phyloP scores from a whole-genome alignment of 1,284 basidiomycete species.

The Xanthoconium separans region DNA sequence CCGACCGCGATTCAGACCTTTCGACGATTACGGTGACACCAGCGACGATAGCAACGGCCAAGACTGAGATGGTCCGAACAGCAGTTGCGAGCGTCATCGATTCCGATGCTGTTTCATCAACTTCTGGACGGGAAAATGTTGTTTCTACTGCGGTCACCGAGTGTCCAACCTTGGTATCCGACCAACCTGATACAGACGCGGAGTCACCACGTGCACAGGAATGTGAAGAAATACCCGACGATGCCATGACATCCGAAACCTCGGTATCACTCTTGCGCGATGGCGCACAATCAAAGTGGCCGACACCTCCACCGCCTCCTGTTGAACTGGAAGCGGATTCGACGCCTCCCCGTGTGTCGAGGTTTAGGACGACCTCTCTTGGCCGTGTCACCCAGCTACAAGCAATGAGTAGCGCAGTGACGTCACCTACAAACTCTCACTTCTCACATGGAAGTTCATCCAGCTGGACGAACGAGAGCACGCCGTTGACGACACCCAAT shows the following conservation, averaged over 20 bases:
- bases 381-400: slow-evolving; percentile 29
- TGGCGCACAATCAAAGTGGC: slow-evolving; percentile 28
- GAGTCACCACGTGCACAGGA: slow-evolving; percentile 12
- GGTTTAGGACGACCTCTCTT: slow-evolving; percentile 31
- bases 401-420: slow-evolving; percentile 2
- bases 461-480: slow-evolving; percentile 23
- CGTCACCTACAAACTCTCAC: slow-evolving; percentile 24
- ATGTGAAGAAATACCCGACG: slow-evolving; percentile 12
- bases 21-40: slow-evolving; percentile 50
- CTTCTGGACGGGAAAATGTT: slow-evolving; percentile 17
- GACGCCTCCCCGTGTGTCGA: slow-evolving; percentile 27
- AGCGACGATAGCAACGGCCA: slow-evolving; percentile 43
- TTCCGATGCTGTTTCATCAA: slow-evolving; percentile 21
- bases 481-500: slow-evolving; percentile 15
- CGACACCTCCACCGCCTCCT: slow-evolving; percentile 30
- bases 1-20: slow-evolving; percentile 48
- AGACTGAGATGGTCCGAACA: slow-evolving; percentile 39
- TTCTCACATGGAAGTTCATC: slow-evolving; percentile 27
- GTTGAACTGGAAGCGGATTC: slow-evolving; percentile 25
- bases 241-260: slow-evolving; percentile 16
- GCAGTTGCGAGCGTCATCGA: slow-evolving; percentile 48
- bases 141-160: slow-evolving; percentile 9
- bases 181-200: neutral
- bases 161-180: neutral
- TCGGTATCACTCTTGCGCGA: slow-evolving; percentile 24